These are phyloP conservation scores for Ceratocystis albifundus DNA, from an alignment of 2,329 filamentous ascomycete species.

Conservation along the genomic window DNA sequence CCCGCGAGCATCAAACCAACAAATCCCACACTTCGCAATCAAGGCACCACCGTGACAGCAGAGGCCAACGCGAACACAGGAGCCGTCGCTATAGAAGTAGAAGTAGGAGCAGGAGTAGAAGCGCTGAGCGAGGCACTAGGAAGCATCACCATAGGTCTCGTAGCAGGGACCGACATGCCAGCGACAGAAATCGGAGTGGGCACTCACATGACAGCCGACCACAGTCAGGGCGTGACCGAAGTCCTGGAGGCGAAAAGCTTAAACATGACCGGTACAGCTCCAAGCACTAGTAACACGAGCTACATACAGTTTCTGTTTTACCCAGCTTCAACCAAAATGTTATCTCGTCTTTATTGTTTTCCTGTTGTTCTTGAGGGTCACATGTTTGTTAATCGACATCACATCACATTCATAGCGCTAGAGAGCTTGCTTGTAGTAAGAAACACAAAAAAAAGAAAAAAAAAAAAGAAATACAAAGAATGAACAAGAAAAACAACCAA, in stretches of 20 bases:
- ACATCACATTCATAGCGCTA: conserved; percentile 7
- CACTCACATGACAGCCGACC: neutral
- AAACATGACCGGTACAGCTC: neutral
- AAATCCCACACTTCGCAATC: neutral
- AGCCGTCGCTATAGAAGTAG: neutral
- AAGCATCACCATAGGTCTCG: neutral
- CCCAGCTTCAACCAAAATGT: too few relatives aligned
- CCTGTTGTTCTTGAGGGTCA: neutral
- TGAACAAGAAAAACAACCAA: neutral
- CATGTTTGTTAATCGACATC: neutral
- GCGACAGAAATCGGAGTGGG: too few relatives aligned
- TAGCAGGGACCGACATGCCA: neutral
- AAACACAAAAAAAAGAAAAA: neutral
- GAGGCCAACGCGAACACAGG: neutral
- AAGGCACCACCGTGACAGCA: neutral
- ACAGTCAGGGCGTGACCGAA: neutral
- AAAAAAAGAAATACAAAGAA: conserved; percentile 3
- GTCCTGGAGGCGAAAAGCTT: neutral
- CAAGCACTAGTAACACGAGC: neutral
- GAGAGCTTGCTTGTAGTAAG: neutral
- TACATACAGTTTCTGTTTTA: too few relatives aligned
- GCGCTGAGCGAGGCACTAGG: neutral
- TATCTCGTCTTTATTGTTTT: neutral
- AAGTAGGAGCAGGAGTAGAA: neutral
- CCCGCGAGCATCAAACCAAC: neutral